Percentiles rank a stretch among this genome's conserved stretches.
Conservation (phyloP, 208 protist genomes). For the Leishmania tarentolae region DNA sequence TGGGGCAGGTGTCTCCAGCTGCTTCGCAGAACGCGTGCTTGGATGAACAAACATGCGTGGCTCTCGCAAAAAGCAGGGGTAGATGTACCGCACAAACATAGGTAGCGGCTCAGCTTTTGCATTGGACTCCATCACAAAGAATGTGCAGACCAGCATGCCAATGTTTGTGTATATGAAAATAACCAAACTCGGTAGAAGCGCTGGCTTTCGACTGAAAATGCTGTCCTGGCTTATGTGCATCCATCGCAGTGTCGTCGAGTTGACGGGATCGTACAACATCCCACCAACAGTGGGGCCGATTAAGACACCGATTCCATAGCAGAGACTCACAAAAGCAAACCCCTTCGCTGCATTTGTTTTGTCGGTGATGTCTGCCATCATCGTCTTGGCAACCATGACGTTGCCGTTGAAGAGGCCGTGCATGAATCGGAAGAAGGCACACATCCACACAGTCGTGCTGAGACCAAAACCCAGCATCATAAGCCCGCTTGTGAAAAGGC, state of each 20-base stretch:
- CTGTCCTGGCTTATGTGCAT: conserved; percentile 42
- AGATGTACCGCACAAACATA: conserved; percentile 18
- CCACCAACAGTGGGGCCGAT: conserved; percentile 66
- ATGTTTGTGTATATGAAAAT: conserved; percentile 61
- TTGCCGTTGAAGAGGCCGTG: conserved; percentile 81
- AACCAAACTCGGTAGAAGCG: conserved; percentile 55
- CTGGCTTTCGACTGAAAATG: conserved; percentile 44
- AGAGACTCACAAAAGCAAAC: conserved; percentile 96
- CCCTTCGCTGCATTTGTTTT: conserved; percentile 74
- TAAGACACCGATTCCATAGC: conserved; percentile 54
- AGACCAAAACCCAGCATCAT: conserved; percentile 74
- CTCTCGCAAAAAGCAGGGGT: conserved; percentile 40
- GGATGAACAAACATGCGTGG: conserved; percentile 33
- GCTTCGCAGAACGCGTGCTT: too few relatives aligned
- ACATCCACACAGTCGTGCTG: conserved; percentile 50
- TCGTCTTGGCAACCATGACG: conserved; percentile 75
- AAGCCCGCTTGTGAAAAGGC: conserved; percentile 58
- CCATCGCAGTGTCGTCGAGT: conserved; percentile 38
- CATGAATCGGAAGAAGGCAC: conserved; percentile 60
- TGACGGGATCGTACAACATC: conserved; percentile 61
- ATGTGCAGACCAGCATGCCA: conserved; percentile 46
- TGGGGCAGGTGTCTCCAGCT: background rate
- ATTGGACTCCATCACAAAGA: conserved; percentile 68
- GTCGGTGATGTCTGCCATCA: conserved; percentile 77
- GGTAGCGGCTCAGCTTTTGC: conserved; percentile 51